Base-by-base conservation (phyloP, 1,139 yeast genomes). In the Pichia sp. region DNA sequence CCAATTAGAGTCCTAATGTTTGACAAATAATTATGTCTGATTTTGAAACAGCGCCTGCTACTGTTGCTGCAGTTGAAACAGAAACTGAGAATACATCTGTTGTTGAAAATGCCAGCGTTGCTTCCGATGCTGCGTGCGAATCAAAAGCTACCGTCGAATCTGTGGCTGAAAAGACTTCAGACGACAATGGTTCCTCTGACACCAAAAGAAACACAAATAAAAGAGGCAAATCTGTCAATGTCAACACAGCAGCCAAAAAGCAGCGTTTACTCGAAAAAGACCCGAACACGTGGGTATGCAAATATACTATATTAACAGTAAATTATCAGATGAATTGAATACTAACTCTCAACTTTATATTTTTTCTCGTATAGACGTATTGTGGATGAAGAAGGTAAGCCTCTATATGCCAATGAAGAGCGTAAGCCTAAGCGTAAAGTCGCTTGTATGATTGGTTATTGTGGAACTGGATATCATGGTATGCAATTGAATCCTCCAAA, bases 401-500 rank as follows among this genome's bases (percentile, higher is more conserved):
- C 81, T 9, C 62, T 79, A 26, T 59, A 40, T 40, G 49, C 66
- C 39, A 68, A 75, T n/a, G 87, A 81, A 57, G 65, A 68, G 33
- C 68, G 92, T 55, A 72, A 71, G 54, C 94, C 94, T n/a, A 84
- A 84, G 67, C 73, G 76, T 50, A 92, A 92, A 64, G 96, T 88
- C 27, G 97, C 97, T 0, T 83, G 86, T 53, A 73, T 88, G 81
- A 73, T 92, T 55, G 98, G 99, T 2, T 92, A 92, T 67, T 92
- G 97, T 64, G 99, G 99, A 41, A 83, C 97, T 0, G 98, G 98
- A 0, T 92, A 90, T 64, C 95, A 87, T 64, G 99, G 99, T 10
- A 87, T 92, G 95, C 99, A 92, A 65, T 71, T 85, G 53, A 90
- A 88, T 58, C 95, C 96, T 4, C 95, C 92, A 32, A 80, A 81